These are phyloP conservation scores for Alternaria sp. DNA, from an alignment of 2,329 filamentous ascomycete genomes.

Conservation along the genomic window DNA sequence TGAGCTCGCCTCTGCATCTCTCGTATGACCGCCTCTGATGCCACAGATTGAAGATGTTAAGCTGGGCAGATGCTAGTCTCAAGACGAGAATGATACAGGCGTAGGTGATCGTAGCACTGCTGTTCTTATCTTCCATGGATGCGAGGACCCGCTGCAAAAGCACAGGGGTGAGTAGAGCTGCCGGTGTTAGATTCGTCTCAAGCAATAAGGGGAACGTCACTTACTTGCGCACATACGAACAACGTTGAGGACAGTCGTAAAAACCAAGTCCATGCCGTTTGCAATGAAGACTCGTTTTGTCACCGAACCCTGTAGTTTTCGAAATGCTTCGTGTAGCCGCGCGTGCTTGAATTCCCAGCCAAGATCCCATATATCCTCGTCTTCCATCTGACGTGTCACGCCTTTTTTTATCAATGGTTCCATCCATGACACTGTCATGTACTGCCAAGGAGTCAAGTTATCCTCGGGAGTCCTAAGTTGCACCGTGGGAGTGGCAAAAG, in stretches of 20 bases:
- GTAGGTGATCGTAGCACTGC: constrained; percentile 68
- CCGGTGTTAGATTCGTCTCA: constrained; percentile 1
- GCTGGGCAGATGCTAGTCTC: constrained; percentile 68
- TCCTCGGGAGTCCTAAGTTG: constrained; percentile 79
- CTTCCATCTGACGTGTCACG: constrained; percentile 69
- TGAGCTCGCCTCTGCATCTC: constrained; percentile 81
- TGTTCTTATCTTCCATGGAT: constrained; percentile 65
- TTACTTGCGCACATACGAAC: constrained; percentile 65
- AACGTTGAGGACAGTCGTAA: constrained; percentile 69
- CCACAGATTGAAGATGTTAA: constrained; percentile 75
- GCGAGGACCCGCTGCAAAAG: constrained; percentile 74
- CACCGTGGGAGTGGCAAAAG: constrained; percentile 62
- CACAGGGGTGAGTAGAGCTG: constrained; percentile 63
- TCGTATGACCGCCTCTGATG: constrained; percentile 86
- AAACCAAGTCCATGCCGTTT: constrained; percentile 79
- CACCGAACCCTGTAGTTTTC: constrained; percentile 74
- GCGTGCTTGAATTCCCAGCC: constrained; percentile 83
- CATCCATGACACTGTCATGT: constrained; percentile 86
- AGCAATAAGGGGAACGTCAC: constrained; percentile 14
- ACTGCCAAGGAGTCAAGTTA: constrained; percentile 78
- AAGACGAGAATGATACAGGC: constrained; percentile 67
- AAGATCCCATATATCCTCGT: constrained; percentile 82
- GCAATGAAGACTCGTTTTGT: constrained; percentile 72
- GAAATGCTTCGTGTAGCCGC: constrained; percentile 75
- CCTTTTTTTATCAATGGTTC: constrained; percentile 72